Percentiles rank a stretch among this genome's conserved stretches.
These are phyloP conservation scores for Arabidopsis hybrid DNA, from an alignment of 441 rosid genomes.

Conservation along the genomic window DNA sequence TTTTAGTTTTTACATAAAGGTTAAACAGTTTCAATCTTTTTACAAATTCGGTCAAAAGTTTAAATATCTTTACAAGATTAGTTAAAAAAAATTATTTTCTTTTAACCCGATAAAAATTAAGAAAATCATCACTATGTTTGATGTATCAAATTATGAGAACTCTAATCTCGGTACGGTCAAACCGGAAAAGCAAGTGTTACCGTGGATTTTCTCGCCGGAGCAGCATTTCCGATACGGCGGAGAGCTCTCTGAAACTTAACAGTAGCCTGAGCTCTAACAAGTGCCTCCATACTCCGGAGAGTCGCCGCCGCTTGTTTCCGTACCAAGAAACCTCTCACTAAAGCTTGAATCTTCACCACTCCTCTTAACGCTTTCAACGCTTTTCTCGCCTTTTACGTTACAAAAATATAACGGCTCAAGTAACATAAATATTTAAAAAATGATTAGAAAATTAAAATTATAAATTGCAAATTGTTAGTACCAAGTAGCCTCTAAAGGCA, in stretches of 20 bases:
- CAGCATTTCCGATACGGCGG: conserved; percentile 43
- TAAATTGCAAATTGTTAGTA: conserved; percentile 21
- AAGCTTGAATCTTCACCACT: conserved; percentile 73
- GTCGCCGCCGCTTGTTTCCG: conserved; percentile 65
- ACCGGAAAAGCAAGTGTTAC: conserved; percentile 38
- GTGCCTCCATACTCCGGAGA: conserved; percentile 67
- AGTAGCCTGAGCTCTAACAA: conserved; percentile 64
- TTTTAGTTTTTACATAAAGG: background rate
- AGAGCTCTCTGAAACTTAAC: conserved; percentile 55
- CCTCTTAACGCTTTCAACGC: conserved; percentile 69
- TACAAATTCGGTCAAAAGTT: background rate
- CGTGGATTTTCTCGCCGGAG: conserved; percentile 55
- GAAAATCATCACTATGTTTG: background rate
- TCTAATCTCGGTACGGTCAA: conserved; percentile 21
- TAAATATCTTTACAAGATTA: background rate
- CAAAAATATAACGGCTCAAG: conserved; percentile 7
- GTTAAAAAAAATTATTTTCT: background rate
- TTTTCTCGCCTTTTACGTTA: conserved; percentile 63
- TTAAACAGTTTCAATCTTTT: background rate
- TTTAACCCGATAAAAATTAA: background rate
- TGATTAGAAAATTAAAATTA: background rate
- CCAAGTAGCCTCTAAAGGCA: conserved; percentile 68
- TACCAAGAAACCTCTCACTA: conserved; percentile 65
- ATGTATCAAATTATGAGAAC: conserved; percentile 2
- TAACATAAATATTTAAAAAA: background rate